These are phyloP conservation scores for Hypoxylon sp. DNA, from an alignment of 2,329 filamentous ascomycete species.

Conservation along the genomic window DNA sequence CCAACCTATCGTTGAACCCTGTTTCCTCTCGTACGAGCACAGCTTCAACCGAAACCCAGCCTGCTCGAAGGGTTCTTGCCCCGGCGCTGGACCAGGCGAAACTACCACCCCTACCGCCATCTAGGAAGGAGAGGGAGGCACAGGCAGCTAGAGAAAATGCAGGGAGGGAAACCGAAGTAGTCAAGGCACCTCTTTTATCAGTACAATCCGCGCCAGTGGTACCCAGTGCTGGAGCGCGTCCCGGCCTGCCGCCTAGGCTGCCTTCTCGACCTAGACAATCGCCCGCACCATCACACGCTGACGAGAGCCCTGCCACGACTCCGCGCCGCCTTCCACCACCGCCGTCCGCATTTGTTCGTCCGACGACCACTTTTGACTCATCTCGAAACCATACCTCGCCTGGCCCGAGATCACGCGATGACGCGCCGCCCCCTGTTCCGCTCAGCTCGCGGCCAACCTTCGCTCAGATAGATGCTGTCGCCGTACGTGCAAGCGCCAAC, in stretches of 20 bases:
- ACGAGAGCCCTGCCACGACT: constrained; percentile 38
- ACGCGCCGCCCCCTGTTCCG: constrained; percentile 61
- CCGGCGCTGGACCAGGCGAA: constrained; percentile 64
- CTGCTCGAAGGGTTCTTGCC: constrained; percentile 58
- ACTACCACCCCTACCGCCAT: constrained; percentile 65
- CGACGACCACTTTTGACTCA: constrained; percentile 43
- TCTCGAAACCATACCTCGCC: constrained; percentile 29
- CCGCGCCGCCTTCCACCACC: constrained; percentile 53
- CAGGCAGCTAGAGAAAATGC: constrained; percentile 49
- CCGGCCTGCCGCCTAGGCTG: constrained; percentile 58
- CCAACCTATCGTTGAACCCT: constrained; percentile 58
- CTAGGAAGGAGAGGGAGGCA: constrained; percentile 61
- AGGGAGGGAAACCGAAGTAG: constrained; percentile 42
- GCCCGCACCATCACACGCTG: constrained; percentile 36
- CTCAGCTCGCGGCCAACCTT: constrained; percentile 59
- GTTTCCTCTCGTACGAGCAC: constrained; percentile 58
- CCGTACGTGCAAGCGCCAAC: constrained; percentile 44
- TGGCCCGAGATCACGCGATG: constrained; percentile 41
- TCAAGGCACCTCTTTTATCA: constrained; percentile 47
- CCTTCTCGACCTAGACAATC: constrained; percentile 58
- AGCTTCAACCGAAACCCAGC: constrained; percentile 52
- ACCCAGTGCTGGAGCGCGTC: constrained; percentile 48
- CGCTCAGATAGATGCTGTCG: constrained; percentile 58
- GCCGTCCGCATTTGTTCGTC: constrained; percentile 44
- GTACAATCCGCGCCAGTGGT: constrained; percentile 51